phyloP scores from a whole-genome alignment of 2,329 filamentous ascomycete genomes.

The Akanthomyces lecanii region DNA sequence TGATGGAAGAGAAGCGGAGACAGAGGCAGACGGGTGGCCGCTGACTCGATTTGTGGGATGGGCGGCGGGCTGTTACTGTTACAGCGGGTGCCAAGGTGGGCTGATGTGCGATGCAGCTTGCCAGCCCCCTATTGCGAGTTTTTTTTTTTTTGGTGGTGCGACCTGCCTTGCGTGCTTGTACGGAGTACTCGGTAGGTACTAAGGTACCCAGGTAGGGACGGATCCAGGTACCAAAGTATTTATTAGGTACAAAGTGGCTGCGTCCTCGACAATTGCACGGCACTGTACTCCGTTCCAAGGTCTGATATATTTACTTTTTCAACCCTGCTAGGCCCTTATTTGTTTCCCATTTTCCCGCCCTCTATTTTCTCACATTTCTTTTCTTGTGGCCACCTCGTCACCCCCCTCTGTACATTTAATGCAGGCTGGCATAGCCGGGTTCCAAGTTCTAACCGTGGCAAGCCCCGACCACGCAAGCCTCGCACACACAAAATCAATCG shows the following conservation, averaged over 20 bases:
- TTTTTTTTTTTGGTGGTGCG: constrained; percentile 1
- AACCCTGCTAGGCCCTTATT: no score
- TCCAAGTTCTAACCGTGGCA: not conserved
- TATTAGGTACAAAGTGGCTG: no score
- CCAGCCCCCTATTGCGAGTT: constrained; percentile 5
- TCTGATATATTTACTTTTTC: no score
- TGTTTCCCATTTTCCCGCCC: no score
- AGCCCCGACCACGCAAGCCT: not conserved
- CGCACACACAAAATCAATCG: not conserved
- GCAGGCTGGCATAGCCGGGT: not conserved
- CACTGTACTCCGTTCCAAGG: no score
- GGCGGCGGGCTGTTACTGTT: not conserved
- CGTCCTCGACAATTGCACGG: no score
- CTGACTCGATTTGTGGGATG: constrained; percentile 14
- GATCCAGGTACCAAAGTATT: no score
- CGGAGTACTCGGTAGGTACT: no score
- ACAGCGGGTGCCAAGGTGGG: not conserved
- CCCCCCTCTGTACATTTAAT: not conserved
- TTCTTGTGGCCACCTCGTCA: not conserved
- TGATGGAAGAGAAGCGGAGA: constrained; percentile 11
- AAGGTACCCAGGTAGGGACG: no score
- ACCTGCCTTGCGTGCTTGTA: not conserved
- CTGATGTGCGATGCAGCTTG: not conserved
- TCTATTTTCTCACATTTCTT: not conserved
- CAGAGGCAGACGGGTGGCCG: not conserved